Percentiles rank a stretch among this genome's conserved stretches.
Conservation (phyloP, 1,284 basidiomycete genomes). For the Papiliotrema terrestris region DNA sequence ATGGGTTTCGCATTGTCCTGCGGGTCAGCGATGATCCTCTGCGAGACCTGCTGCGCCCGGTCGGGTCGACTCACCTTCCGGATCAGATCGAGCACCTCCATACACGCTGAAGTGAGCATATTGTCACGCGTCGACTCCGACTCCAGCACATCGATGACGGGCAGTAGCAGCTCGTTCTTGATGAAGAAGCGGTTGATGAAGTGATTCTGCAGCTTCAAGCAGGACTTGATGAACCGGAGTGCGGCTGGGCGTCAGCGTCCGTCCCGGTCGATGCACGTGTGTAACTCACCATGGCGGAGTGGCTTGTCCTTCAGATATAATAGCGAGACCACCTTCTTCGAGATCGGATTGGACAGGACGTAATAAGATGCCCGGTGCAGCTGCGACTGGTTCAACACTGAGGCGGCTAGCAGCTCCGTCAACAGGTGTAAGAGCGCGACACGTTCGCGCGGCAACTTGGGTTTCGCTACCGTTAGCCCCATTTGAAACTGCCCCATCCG, state of each 20-base stretch:
- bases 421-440: constrained; percentile 74
- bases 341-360: constrained; percentile 73
- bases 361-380: constrained; percentile 79
- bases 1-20: constrained; percentile 85
- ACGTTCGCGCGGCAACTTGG: constrained; percentile 62
- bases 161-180: constrained; percentile 78
- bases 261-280: constrained; percentile 26
- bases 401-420: constrained; percentile 86
- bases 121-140: constrained; percentile 84
- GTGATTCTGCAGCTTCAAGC: constrained; percentile 78
- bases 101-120: constrained; percentile 86
- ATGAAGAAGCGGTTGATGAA: constrained; percentile 80
- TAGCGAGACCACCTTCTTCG: constrained; percentile 69
- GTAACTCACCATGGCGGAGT: constrained; percentile 68
- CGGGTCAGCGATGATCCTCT: not conserved
- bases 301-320: constrained; percentile 85
- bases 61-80: constrained; percentile 59
- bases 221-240: constrained; percentile 84
- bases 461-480: not conserved
- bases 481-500: not conserved
- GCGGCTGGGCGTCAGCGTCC: constrained; percentile 58
- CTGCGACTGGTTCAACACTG: constrained; percentile 76
- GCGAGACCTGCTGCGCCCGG: not conserved
- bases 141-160: constrained; percentile 75
- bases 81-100: constrained; percentile 91